phyloP scores from a whole-genome alignment of 2,329 filamentous ascomycete species.

The Teratosphaeria gauchensis region DNA sequence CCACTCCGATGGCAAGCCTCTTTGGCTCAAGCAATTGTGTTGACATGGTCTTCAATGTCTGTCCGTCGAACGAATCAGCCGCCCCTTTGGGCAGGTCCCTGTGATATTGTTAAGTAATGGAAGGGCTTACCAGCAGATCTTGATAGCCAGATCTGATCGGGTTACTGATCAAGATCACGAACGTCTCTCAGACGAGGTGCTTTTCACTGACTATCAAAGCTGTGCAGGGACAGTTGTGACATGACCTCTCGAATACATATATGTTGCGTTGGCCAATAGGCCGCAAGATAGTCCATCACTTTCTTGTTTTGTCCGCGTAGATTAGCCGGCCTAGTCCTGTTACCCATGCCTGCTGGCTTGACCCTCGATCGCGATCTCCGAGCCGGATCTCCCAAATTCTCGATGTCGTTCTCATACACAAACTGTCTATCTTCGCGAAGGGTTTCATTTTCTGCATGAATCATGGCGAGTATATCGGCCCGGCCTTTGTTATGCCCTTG shows the following conservation, averaged over 20 bases:
- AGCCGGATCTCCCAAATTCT: not conserved
- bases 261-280: not conserved
- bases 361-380: not conserved
- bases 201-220: not conserved
- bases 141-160: not conserved
- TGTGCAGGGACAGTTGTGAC: not conserved
- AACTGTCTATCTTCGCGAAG: not conserved
- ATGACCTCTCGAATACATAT: not conserved
- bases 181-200: no score
- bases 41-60: not conserved
- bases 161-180: no score
- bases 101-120: not conserved
- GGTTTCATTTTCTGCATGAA: not conserved
- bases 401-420: not conserved
- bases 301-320: not conserved
- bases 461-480: not conserved
- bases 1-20: constrained; percentile 30
- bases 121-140: not conserved
- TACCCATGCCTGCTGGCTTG: not conserved
- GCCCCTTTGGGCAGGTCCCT: not conserved
- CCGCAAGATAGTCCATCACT: not conserved
- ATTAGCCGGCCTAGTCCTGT: not conserved
- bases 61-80: not conserved
- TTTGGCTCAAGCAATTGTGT: constrained; percentile 18
- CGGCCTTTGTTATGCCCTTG: not conserved